A percentile compares a stretch with the other conserved stretches of the same genome.
These are phyloP conservation scores for Thamnidium elegans DNA, from an alignment of 192 early-diverging fungal species.

Conservation along the genomic window DNA sequence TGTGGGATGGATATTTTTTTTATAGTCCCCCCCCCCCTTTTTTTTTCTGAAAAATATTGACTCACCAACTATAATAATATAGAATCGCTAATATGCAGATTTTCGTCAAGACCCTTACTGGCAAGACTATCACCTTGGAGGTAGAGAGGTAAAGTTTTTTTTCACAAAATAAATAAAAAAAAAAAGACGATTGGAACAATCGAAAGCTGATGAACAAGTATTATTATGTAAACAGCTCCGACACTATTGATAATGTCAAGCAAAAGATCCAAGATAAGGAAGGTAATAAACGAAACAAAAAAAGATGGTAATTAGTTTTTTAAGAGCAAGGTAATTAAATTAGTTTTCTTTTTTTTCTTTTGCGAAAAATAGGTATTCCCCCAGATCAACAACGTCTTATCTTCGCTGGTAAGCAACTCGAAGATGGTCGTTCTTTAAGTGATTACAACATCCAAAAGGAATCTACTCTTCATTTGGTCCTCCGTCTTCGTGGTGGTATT, in stretches of 20 bases:
- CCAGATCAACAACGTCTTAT: constrained; percentile 99
- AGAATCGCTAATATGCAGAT: constrained; percentile 45
- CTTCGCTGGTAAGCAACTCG: constrained; percentile 99
- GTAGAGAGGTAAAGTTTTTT: constrained; percentile 53
- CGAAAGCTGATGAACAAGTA: not conserved
- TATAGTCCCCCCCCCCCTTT: too few relatives aligned
- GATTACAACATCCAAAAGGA: constrained; percentile 99
- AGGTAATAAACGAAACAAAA: constrained; percentile 47
- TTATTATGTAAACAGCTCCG: constrained; percentile 19
- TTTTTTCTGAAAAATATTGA: too few relatives aligned
- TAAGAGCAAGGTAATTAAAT: constrained; percentile 2
- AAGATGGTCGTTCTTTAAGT: constrained; percentile 95
- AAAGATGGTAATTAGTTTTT: not conserved
- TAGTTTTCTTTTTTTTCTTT: not conserved
- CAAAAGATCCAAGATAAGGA: constrained; percentile 98
- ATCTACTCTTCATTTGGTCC: constrained; percentile 95
- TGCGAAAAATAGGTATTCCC: constrained; percentile 69
- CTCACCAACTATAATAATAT: too few relatives aligned
- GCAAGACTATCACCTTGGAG: constrained; percentile 67
- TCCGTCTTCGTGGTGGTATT: constrained; percentile 95
- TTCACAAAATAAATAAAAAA: constrained; percentile 45
- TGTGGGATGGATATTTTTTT: too few relatives aligned
- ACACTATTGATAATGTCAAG: constrained; percentile 81
- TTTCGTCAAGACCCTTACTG: constrained; percentile 66
- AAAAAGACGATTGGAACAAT: constrained; percentile 5